Conservation (phyloP, 164 flowering plant genomes). For the Magnolia changhungtana region DNA sequence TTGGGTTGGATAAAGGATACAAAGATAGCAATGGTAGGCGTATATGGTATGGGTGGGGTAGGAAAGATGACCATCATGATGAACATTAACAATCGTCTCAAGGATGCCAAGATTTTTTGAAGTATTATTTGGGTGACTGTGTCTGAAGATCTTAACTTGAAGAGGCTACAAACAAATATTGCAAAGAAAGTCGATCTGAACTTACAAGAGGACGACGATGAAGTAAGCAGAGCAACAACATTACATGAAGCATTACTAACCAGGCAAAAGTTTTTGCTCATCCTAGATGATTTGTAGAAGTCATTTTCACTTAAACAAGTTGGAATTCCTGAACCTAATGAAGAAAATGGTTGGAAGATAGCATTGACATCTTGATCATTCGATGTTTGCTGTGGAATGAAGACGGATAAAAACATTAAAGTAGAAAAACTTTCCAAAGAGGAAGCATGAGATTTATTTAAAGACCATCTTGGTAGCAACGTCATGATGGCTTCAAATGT, state of each 20-base stretch:
- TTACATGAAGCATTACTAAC: not conserved
- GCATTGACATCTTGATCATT: constrained; percentile 1
- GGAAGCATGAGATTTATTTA: not conserved
- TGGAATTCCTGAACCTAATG: constrained; percentile 9
- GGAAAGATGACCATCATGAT: constrained; percentile 18
- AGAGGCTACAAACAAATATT: constrained; percentile 1
- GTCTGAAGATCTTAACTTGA: not conserved
- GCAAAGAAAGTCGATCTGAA: not conserved
- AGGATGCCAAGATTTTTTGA: not conserved
- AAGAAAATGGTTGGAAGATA: constrained; percentile 9
- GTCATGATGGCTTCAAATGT: not conserved
- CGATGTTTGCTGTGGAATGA: not conserved
- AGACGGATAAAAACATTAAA: not conserved
- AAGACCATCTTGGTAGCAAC: not conserved
- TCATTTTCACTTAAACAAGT: not conserved
- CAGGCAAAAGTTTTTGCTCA: constrained; percentile 7
- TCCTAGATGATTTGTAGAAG: constrained; percentile 15
- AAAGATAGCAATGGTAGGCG: constrained; percentile 5
- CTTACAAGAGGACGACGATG: not conserved
- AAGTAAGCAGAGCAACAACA: not conserved
- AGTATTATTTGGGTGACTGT: constrained; percentile 1
- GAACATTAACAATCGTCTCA: constrained; percentile 8
- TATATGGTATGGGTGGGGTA: constrained; percentile 22
- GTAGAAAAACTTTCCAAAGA: not conserved
- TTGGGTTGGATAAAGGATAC: constrained; percentile 4